Evolutionary conservation across 2,329 filamentous ascomycete genomes (phyloP), one percentile per base, ranked within the genome.

Genomic region (Ceratocystis huliohia): DNA sequence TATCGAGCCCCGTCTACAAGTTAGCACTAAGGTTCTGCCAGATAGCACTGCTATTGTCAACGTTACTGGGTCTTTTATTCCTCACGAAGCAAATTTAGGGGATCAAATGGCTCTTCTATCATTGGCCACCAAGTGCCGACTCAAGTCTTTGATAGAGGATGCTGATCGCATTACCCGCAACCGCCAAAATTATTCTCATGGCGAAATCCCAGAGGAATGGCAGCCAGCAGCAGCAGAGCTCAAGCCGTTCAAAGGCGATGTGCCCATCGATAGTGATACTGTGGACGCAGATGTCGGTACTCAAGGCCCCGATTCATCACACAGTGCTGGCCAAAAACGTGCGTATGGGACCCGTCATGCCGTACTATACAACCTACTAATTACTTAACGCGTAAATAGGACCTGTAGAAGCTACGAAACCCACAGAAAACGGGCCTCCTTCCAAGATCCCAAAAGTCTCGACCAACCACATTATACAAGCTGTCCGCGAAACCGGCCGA

Each of bases 71-170:
- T 84, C 84, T 22, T 90, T 88, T 65, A 83, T 95, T 46, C 83
- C 94, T 0, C 85, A 88, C 45, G 88, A 91, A 56, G 84, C 89
- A 1, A 85, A 83, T 65, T 78, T 96, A 44, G 87, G 88, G 15
- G 91, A 96, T 69, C 88, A 96, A 70, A 77, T 96, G 57, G 88
- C 89, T 30, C 79, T 96, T 17, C 74, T 96, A 67, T 94, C 91
- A 5, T 82, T 96, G 66, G 89, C 89, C 20, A 86, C 90, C 8
- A 90, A 93, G 73, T 88, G 95, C 71, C 83, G 91, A 33, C 71
- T 96, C 46, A 82, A 89, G 65, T 84, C 85, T 13, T 76, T 96
- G 37, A 73, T 96, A 2, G 88, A 92, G 72, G 91, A 96, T 71
- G 86, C 90, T 10, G 83, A 86, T 65, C 81, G 81, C 8, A 76